Conservation (phyloP, 805 yeast genomes). For the Ogataea pini region DNA sequence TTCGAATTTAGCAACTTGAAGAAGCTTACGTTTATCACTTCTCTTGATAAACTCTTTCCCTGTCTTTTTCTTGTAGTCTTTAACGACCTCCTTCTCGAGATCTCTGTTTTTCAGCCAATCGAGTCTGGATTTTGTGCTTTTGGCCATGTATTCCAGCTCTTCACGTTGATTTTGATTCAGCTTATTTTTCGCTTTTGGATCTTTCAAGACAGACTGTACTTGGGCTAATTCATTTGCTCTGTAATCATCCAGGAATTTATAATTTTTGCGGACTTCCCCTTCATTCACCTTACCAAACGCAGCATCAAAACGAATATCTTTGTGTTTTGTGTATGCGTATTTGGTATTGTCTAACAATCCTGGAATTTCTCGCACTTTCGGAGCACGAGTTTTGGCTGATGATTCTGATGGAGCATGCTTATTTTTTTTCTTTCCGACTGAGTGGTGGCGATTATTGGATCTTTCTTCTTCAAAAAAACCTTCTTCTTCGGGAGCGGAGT, state of each 20-base stretch:
- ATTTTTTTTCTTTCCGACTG: constrained; percentile 39
- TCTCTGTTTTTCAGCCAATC: constrained; percentile 74
- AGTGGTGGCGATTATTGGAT: constrained; percentile 17
- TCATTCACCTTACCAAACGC: constrained; percentile 84
- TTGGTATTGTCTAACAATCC: constrained; percentile 49
- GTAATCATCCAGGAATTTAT: constrained; percentile 84
- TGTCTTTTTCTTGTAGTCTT: constrained; percentile 57
- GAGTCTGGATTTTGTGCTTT: constrained; percentile 65
- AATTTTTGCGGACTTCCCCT: constrained; percentile 67
- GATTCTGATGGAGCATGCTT: constrained; percentile 90
- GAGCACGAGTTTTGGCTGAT: constrained; percentile 71
- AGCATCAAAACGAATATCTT: constrained; percentile 88
- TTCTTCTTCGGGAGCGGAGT: constrained; percentile 20
- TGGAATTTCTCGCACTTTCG: constrained; percentile 71
- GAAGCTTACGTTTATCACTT: constrained; percentile 69
- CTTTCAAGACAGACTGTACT: constrained; percentile 56
- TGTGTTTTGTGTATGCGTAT: constrained; percentile 47
- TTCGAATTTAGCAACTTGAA: constrained; percentile 78
- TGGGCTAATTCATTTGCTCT: constrained; percentile 70
- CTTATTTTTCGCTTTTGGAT: constrained; percentile 46
- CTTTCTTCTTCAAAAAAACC: constrained; percentile 43
- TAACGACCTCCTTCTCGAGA: constrained; percentile 64
- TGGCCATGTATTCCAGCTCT: constrained; percentile 55
- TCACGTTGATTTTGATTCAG: constrained; percentile 48
- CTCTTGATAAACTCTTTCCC: constrained; percentile 62